A percentile compares a stretch with the other conserved stretches of the same genome.
Evolutionary conservation across 2,329 filamentous ascomycete genomes (phyloP).

Genomic region (Ascochyta pisi): DNA sequence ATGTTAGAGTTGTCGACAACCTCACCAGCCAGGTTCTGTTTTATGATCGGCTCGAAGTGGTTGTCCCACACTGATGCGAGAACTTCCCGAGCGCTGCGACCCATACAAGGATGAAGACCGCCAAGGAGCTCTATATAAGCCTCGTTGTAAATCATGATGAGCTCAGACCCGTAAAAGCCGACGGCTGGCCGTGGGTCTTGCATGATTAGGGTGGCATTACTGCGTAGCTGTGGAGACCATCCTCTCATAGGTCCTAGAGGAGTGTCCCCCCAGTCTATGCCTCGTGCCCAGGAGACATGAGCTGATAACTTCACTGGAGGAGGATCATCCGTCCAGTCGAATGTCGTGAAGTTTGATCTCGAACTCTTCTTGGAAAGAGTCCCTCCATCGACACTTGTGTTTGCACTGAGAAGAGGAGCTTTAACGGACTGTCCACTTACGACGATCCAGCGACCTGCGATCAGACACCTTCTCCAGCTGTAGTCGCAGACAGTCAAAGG

Average conservation of each 20-base stretch:
- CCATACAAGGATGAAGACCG: constrained; percentile 61
- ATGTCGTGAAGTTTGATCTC: constrained; percentile 11
- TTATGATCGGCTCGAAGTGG: constrained; percentile 33
- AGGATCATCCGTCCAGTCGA: constrained; percentile 26
- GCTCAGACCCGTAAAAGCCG: constrained; percentile 59
- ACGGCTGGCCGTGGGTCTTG: constrained; percentile 60
- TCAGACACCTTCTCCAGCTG: constrained; percentile 24
- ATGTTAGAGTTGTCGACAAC: constrained; percentile 64
- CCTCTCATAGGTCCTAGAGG: constrained; percentile 73
- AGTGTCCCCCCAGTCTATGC: constrained; percentile 74
- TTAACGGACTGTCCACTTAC: constrained; percentile 20
- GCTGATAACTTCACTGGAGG: constrained; percentile 19
- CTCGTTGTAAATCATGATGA: constrained; percentile 50
- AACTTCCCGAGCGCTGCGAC: constrained; percentile 68
- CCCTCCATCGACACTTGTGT: background rate
- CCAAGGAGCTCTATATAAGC: constrained; percentile 42
- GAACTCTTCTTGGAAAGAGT: constrained; percentile 3
- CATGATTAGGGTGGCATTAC: constrained; percentile 81
- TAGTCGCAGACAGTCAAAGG: constrained; percentile 13
- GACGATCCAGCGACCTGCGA: constrained; percentile 31
- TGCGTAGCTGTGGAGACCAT: constrained; percentile 73
- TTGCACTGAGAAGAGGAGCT: background rate
- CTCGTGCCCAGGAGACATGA: constrained; percentile 52
- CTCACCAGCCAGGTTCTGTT: constrained; percentile 30
- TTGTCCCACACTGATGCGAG: constrained; percentile 68